These are phyloP conservation scores for Edaphochlamys debaryana DNA, from an alignment of 139 green algal species.

Conservation along the genomic window DNA sequence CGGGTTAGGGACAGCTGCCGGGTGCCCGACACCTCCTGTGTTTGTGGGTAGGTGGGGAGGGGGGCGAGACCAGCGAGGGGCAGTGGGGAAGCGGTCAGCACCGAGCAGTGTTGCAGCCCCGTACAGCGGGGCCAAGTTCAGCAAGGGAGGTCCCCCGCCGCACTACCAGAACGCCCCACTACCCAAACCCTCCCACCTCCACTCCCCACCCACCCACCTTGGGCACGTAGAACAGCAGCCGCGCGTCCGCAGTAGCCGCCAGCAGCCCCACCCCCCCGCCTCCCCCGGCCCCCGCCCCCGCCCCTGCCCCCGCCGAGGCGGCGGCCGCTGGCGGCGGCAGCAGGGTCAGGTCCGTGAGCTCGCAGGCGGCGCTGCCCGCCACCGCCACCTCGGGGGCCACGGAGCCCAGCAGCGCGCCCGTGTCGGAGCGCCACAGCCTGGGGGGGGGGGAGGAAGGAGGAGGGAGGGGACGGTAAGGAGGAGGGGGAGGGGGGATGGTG, in stretches of 20 bases:
- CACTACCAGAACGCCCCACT: too few species aligned
- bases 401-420: conserved; percentile 55
- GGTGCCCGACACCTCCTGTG: conserved; percentile 8
- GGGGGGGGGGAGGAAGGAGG: not conserved
- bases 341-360: conserved; percentile 69
- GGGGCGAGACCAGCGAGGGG: too few species aligned
- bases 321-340: conserved; percentile 47
- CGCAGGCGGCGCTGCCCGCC: conserved; percentile 37
- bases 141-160: too few species aligned
- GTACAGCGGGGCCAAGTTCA: too few species aligned
- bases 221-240: conserved; percentile 75
- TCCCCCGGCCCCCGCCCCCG: not conserved
- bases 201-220: not conserved
- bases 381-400: conserved; percentile 39
- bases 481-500: not conserved
- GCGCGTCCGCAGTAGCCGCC: conserved; percentile 80
- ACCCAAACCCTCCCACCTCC: not conserved
- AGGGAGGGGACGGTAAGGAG: not conserved
- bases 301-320: too few species aligned
- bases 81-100: too few species aligned
- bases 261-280: conserved; percentile 58
- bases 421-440: conserved; percentile 80
- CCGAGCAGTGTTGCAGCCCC: too few species aligned
- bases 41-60: not conserved
- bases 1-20: conserved; percentile 48